Evolutionary conservation across 1,139 yeast species (phyloP).

Genomic region (Eremothecium gossypii): DNA sequence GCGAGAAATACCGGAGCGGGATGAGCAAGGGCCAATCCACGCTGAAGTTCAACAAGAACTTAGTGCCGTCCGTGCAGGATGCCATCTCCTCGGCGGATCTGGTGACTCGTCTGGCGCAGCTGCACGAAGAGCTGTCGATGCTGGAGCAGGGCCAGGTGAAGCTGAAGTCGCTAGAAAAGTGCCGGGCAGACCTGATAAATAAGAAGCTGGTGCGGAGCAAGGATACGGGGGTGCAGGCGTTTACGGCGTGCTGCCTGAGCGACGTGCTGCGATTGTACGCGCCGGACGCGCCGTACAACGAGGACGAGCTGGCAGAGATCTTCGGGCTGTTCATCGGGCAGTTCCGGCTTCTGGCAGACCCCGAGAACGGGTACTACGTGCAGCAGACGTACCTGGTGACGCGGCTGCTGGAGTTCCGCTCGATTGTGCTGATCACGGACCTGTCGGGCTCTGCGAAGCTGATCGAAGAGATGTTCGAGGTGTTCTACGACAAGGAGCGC

Average conservation of each 20-base stretch:
- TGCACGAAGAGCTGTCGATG: conserved; percentile 53
- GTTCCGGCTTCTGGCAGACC: conserved; percentile 47
- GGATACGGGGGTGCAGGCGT: conserved; percentile 64
- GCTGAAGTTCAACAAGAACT: conserved; percentile 38
- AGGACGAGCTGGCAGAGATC: conserved; percentile 49
- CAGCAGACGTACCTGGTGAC: conserved; percentile 64
- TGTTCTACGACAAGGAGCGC: conserved; percentile 47
- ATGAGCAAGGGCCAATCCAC: conserved; percentile 12
- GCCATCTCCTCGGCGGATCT: conserved; percentile 55
- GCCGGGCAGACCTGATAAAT: conserved; percentile 47
- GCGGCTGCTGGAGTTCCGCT: conserved; percentile 65
- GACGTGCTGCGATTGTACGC: conserved; percentile 74
- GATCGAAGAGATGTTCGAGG: conserved; percentile 47
- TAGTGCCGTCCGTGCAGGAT: conserved; percentile 45
- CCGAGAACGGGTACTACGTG: conserved; percentile 53
- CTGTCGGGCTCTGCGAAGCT: conserved; percentile 53
- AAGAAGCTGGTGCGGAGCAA: conserved; percentile 51
- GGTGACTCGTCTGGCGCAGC: conserved; percentile 34
- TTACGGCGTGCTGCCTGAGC: conserved; percentile 63
- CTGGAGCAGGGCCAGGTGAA: conserved; percentile 55
- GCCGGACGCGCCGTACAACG: conserved; percentile 85
- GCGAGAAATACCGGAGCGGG: not conserved
- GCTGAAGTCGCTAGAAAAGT: conserved; percentile 34
- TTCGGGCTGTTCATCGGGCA: conserved; percentile 57
- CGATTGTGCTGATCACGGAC: conserved; percentile 72